Evolutionary conservation across 192 early-diverging fungal genomes (phyloP).

Genomic region (Linnemannia zychae): DNA sequence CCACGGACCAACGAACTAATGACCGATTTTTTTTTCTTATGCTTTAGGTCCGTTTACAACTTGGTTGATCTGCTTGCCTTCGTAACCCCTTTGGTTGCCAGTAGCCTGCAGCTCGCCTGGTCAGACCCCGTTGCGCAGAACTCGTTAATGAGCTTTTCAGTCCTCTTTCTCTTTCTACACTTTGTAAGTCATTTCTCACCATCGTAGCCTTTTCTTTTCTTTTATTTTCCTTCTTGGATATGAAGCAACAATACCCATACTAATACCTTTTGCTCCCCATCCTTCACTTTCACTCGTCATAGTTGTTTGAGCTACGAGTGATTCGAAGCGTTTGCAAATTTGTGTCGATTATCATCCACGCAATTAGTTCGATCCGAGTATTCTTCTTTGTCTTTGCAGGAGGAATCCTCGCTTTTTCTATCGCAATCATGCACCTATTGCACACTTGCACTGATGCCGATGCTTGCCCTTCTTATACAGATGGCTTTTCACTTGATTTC

Average conservation of each 20-base stretch:
- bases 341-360: constrained; percentile 9
- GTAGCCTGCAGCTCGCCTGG: not conserved
- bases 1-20: not conserved
- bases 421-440: constrained; percentile 13
- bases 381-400: constrained; percentile 25
- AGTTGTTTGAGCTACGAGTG: constrained; percentile 23
- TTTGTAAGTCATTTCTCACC: not conserved
- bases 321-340: constrained; percentile 16
- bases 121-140: not conserved
- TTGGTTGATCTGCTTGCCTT: constrained; percentile 2
- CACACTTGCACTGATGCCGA: not conserved
- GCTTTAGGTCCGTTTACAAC: constrained; percentile 9
- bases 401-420: not conserved
- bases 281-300: no score
- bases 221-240: not conserved
- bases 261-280: not conserved
- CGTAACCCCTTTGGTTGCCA: not conserved
- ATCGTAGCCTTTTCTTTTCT: no score
- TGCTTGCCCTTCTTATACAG: not conserved
- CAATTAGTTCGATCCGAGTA: not conserved
- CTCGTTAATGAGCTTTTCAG: constrained; percentile 6
- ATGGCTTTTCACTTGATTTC: not conserved
- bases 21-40: not conserved
- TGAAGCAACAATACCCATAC: no score
- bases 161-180: constrained; percentile 1